Percentiles rank a stretch among this genome's conserved stretches.
phyloP scores from a whole-genome alignment of 495 filamentous ascomycete species.

The Aspergillus nanangensis region DNA sequence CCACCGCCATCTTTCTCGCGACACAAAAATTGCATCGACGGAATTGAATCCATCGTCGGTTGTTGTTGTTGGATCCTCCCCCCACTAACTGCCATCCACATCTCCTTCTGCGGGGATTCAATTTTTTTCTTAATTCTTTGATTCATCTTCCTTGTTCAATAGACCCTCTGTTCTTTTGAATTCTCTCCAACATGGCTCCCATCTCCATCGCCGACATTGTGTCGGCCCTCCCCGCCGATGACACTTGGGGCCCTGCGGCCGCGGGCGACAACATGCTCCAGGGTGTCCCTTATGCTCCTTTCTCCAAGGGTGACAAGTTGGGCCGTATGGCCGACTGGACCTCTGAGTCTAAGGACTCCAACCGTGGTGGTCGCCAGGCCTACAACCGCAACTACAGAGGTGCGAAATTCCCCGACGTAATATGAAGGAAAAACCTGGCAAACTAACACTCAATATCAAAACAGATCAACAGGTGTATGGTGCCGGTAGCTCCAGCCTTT shows the following conservation, averaged over 20 bases:
- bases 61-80: slow-evolving; percentile 15
- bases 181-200: slow-evolving; percentile 43
- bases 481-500: slow-evolving; percentile 78
- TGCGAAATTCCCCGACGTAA: slow-evolving; percentile 31
- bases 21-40: slow-evolving; percentile 36
- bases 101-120: slow-evolving; percentile 5
- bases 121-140: slow-evolving; percentile 11
- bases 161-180: slow-evolving; percentile 4
- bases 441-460: slow-evolving; percentile 4
- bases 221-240: slow-evolving; percentile 56
- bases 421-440: background rate
- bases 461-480: slow-evolving; percentile 96
- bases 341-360: slow-evolving; percentile 81
- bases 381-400: slow-evolving; percentile 93
- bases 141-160: slow-evolving; percentile 7
- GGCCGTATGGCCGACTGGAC: slow-evolving; percentile 99
- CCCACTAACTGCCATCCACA: slow-evolving; percentile 27
- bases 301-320: slow-evolving; percentile 97
- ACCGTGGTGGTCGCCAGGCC: slow-evolving; percentile 74
- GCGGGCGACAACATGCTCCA: slow-evolving; percentile 80
- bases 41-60: background rate
- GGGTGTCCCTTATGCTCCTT: slow-evolving; percentile 94
- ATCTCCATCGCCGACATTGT: slow-evolving; percentile 57
- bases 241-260: slow-evolving; percentile 80
- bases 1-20: slow-evolving; percentile 37